Conservation (phyloP, 331 rosid species). For the Rosa hybrid region DNA sequence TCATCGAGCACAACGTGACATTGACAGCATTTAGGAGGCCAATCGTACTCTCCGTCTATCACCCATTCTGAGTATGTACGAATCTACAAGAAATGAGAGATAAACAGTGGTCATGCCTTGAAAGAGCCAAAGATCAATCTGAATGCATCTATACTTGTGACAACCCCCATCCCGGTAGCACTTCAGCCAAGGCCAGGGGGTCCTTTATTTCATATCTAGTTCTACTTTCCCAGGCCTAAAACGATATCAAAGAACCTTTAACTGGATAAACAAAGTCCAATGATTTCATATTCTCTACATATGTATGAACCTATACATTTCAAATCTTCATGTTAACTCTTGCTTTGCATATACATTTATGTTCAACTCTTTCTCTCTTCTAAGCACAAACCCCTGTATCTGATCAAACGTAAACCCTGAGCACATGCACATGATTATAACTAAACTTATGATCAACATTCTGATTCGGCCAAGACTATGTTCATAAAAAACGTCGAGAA, state of each 20-base stretch:
- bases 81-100: slow-evolving; percentile 48
- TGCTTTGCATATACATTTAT: background rate
- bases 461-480: background rate
- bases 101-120: slow-evolving; percentile 22
- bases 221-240: background rate
- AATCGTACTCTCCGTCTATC: slow-evolving; percentile 90
- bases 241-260: background rate
- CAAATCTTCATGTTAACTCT: background rate
- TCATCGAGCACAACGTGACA: slow-evolving; percentile 76
- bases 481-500: background rate
- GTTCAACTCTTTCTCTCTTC: background rate
- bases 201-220: background rate
- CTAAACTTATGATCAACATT: background rate
- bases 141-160: background rate
- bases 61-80: slow-evolving; percentile 99
- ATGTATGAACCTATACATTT: background rate
- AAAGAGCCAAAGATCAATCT: slow-evolving; percentile 1
- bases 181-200: background rate
- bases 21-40: slow-evolving; percentile 93
- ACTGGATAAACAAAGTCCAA: background rate
- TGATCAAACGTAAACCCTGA: background rate
- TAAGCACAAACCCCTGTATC: background rate
- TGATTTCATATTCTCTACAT: background rate
- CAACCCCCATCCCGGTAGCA: background rate
- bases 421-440: background rate